Base-by-base conservation (phyloP, 805 yeast species). In the Candida pseudofarinosa region DNA sequence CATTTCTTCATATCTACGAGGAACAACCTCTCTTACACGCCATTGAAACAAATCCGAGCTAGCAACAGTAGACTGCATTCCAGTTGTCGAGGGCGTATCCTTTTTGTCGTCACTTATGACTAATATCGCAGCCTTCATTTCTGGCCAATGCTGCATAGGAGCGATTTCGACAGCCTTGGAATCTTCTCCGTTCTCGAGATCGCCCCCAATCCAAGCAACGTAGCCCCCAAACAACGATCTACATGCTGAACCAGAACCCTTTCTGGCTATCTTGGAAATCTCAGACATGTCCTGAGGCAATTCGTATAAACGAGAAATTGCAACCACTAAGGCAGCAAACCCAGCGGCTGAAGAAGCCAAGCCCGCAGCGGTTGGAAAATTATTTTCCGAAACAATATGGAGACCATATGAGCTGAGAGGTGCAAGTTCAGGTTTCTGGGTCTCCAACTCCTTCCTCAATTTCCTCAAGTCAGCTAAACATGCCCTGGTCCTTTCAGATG, bases 131-230 rank as follows among this genome's bases (percentile, higher is more conserved):
- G 98, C 98, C 54, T 85, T 83, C 83, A 93, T 86, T 33, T 79
- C 74, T 34, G 97, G 89, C 99, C 99, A 93, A 64, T 88, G 95
- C 30, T 70, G 72, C 53, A 74, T 59, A 6, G 95, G 85, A 3
- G 96, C 96, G 33, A 93, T 79, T 68, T 90, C 88, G 20, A 89
- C 95, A 3, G 99, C 99, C 54, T 81, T 83, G 12, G 97, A 90
- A 67, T 93, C 99, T 36, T 79, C 73, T n/a, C 99, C 99, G 58
- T 89, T 84, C 0, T 50, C 66, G 45, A 58, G 49, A 3, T 54
- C 51, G 44, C 99, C 99, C 97, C 90, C 89, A 64, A 93, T 97
- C 99, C 99, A 93, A 3, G 98, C 98, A 10, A 93, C 99, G 59
- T 81, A 93, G 5, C 99, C 99, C 38, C 99, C 98, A 65, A 88